Evolutionary conservation across 352 stramenopile species (phyloP).

Genomic region (Chrysophaeum taylorii): DNA sequence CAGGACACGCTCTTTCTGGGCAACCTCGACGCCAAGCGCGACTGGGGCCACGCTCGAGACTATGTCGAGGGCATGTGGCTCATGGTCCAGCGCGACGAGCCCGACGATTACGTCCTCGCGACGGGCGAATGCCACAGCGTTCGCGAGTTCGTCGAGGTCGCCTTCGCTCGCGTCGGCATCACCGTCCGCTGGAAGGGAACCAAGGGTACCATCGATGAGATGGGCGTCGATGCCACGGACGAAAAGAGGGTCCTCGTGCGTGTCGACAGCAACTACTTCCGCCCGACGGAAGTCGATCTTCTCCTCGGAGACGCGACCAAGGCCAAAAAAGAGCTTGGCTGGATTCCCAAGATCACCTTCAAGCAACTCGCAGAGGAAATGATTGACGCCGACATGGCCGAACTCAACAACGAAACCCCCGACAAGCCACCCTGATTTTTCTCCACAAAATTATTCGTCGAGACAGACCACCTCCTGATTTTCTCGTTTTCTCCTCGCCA

Average conservation of each 20-base stretch:
- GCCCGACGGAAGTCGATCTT: constrained; percentile 93
- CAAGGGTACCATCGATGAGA: constrained; percentile 73
- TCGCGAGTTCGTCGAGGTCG: constrained; percentile 91
- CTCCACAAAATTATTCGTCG: too few relatives aligned
- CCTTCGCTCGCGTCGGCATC: constrained; percentile 75
- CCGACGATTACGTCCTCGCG: constrained; percentile 78
- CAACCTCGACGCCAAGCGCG: constrained; percentile 91
- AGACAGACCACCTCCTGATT: too few relatives aligned
- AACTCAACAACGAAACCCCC: constrained; percentile 40
- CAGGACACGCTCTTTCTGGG: constrained; percentile 90
- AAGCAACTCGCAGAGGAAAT: constrained; percentile 87
- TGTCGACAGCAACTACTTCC: constrained; percentile 93
- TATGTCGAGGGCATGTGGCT: constrained; percentile 98
- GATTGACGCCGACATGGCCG: constrained; percentile 73
- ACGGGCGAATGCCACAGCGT: constrained; percentile 96
- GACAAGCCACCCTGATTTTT: too few relatives aligned
- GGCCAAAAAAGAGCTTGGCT: constrained; percentile 73
- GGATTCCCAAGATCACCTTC: constrained; percentile 79
- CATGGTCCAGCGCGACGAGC: constrained; percentile 84
- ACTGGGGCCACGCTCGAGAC: constrained; percentile 96
- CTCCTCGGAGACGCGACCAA: constrained; percentile 88
- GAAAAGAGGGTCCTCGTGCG: constrained; percentile 75
- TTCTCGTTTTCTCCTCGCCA: too few relatives aligned
- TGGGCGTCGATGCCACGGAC: constrained; percentile 76
- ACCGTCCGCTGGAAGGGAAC: constrained; percentile 78